phyloP scores from a whole-genome alignment of 225 moss, liverwort and hornwort genomes.

The Neckera pumila region DNA sequence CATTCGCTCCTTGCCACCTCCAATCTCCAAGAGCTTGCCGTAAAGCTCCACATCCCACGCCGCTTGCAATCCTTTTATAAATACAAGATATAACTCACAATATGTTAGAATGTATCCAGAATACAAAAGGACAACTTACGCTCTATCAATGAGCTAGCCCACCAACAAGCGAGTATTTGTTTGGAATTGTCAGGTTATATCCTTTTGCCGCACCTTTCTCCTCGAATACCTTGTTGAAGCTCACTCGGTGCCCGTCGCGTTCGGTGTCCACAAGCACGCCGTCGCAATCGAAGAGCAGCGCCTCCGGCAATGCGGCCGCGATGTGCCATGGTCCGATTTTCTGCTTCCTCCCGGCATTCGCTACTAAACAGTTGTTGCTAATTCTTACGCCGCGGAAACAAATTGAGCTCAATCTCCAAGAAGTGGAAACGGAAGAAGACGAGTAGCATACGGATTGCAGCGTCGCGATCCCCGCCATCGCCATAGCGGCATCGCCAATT shows the following conservation, averaged over 20 bases:
- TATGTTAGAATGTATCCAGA: not conserved
- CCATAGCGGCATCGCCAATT: not conserved
- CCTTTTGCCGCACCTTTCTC: slow-evolving; percentile 44
- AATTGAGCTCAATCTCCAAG: not conserved
- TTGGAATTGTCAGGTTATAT: not conserved
- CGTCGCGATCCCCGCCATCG: slow-evolving; percentile 25
- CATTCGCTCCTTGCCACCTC: slow-evolving; percentile 99
- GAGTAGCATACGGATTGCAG: slow-evolving; percentile 4
- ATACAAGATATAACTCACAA: not conserved
- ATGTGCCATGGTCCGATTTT: not conserved
- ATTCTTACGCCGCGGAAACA: not conserved
- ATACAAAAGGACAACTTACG: not conserved
- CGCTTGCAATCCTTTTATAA: not conserved
- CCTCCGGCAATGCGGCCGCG: slow-evolving; percentile 48
- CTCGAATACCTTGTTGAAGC: slow-evolving; percentile 85
- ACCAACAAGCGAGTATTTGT: not conserved
- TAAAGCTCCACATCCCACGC: slow-evolving; percentile 87
- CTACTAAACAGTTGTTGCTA: not conserved
- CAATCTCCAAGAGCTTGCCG: slow-evolving; percentile 89
- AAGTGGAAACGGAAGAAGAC: not conserved
- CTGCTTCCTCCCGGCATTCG: not conserved
- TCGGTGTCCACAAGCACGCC: slow-evolving; percentile 94
- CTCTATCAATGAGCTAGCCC: no score
- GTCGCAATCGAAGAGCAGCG: slow-evolving; percentile 87
- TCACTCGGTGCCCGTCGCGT: slow-evolving; percentile 81